phyloP scores from a whole-genome alignment of 805 yeast genomes.

The Ogataea nitratoaversa region DNA sequence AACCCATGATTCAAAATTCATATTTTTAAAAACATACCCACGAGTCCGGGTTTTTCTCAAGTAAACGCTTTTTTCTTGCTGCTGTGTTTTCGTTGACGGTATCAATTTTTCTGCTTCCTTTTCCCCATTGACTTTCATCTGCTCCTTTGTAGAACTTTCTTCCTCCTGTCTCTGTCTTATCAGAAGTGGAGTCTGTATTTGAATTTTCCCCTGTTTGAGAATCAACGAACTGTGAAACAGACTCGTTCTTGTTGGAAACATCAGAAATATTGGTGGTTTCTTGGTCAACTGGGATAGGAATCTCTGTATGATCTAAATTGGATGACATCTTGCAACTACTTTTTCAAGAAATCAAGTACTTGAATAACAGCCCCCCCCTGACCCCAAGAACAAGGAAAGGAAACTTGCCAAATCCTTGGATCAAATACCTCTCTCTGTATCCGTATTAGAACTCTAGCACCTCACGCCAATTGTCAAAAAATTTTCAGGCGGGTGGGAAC shows the following conservation, averaged over 20 bases:
- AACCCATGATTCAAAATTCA: neutral
- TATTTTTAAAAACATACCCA: constrained; percentile 46
- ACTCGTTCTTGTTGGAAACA: neutral
- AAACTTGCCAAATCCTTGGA: neutral
- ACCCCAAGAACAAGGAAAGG: too few relatives aligned
- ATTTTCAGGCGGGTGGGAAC: too few relatives aligned
- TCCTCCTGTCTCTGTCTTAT: constrained; percentile 3
- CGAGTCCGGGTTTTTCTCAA: constrained; percentile 38
- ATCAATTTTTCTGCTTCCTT: constrained; percentile 25
- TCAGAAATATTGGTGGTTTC: neutral
- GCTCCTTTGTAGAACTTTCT: constrained; percentile 6
- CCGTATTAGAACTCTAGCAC: too few relatives aligned
- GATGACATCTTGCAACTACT: neutral
- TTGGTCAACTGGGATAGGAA: neutral
- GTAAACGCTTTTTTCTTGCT: constrained; percentile 27
- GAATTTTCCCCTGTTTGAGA: neutral
- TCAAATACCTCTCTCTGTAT: too few relatives aligned
- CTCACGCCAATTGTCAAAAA: too few relatives aligned
- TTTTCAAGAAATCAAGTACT: too few relatives aligned
- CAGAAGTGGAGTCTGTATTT: neutral
- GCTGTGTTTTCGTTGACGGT: constrained; percentile 18
- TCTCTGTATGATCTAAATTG: neutral
- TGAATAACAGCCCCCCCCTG: neutral
- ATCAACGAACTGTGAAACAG: neutral
- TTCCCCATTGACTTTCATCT: constrained; percentile 17